phyloP scores from a whole-genome alignment of 441 rosid species.

The Brassica hybrid region DNA sequence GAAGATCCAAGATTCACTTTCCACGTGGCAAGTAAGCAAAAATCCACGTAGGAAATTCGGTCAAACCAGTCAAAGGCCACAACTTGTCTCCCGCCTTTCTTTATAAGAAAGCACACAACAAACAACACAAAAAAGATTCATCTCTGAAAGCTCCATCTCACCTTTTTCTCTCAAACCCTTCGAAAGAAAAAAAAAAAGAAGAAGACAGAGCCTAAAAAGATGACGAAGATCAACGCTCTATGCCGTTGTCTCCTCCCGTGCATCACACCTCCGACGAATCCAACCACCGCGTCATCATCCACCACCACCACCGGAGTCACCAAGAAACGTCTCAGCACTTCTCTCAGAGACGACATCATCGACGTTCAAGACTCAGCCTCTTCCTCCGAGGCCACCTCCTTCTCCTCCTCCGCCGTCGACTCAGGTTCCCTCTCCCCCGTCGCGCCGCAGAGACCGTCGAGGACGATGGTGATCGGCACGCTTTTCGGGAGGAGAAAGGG shows the following conservation, averaged over 20 bases:
- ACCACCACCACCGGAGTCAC: conserved; percentile 25
- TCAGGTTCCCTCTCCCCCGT: conserved; percentile 6
- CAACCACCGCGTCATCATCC: conserved; percentile 36
- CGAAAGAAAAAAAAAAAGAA: neutral
- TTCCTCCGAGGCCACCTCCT: conserved; percentile 27
- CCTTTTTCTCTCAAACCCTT: conserved; percentile 27
- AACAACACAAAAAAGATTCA: conserved; percentile 24
- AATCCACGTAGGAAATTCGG: conserved; percentile 31
- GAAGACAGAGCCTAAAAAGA: conserved; percentile 29
- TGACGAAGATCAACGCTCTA: conserved; percentile 73
- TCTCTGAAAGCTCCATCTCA: conserved; percentile 31
- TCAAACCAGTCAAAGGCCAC: conserved; percentile 43
- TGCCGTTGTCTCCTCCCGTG: conserved; percentile 80
- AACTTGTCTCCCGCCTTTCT: conserved; percentile 40
- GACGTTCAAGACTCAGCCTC: conserved; percentile 46
- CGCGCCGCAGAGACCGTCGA: conserved; percentile 65
- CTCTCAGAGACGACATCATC: conserved; percentile 60
- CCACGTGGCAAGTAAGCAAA: neutral
- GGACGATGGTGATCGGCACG: conserved; percentile 85
- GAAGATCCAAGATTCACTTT: conserved; percentile 26
- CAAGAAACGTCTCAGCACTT: conserved; percentile 78
- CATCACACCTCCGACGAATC: conserved; percentile 51
- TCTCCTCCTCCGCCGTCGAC: conserved; percentile 14
- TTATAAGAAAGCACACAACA: conserved; percentile 11
- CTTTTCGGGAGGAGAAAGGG: conserved; percentile 84